These are phyloP conservation scores for Aspergillus fructus DNA, from an alignment of 2,329 filamentous ascomycete species.

Conservation along the genomic window DNA sequence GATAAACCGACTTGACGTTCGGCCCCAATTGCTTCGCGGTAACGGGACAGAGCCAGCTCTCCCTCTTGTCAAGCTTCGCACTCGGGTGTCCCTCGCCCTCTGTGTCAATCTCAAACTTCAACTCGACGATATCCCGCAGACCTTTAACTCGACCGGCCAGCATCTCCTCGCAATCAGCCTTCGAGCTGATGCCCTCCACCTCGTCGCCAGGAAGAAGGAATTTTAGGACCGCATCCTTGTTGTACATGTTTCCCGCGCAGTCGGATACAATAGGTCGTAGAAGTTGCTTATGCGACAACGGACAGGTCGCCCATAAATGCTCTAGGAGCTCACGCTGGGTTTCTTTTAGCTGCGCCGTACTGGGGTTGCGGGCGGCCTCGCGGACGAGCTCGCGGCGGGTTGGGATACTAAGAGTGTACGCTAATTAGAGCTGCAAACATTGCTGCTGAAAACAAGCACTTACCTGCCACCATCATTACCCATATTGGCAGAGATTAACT, in stretches of 20 bases:
- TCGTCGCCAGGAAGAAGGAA: slow-evolving; percentile 59
- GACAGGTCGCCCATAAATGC: slow-evolving; percentile 84
- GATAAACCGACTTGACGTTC: slow-evolving; percentile 74
- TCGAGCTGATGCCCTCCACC: slow-evolving; percentile 52
- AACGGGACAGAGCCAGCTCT: slow-evolving; percentile 78
- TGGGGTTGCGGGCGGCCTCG: slow-evolving; percentile 79
- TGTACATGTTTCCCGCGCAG: slow-evolving; percentile 80
- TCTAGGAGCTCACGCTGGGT: slow-evolving; percentile 79
- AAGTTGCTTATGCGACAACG: slow-evolving; percentile 76
- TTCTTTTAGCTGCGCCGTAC: slow-evolving; percentile 83
- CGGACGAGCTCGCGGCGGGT: slow-evolving; percentile 95
- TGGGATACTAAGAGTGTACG: slow-evolving; percentile 65
- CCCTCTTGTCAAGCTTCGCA: slow-evolving; percentile 44
- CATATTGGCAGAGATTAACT: slow-evolving; percentile 56
- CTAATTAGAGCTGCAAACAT: background rate
- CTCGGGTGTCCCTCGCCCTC: slow-evolving; percentile 40
- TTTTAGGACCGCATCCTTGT: slow-evolving; percentile 85
- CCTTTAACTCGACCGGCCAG: slow-evolving; percentile 68
- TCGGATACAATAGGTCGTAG: slow-evolving; percentile 79
- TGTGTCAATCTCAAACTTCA: slow-evolving; percentile 67
- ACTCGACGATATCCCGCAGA: slow-evolving; percentile 80
- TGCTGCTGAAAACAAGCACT: slow-evolving; percentile 14
- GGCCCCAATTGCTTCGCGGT: slow-evolving; percentile 84
- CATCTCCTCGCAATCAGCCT: slow-evolving; percentile 61
- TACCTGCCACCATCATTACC: slow-evolving; percentile 91